These are phyloP conservation scores for Diaporthe aspalathi DNA, from an alignment of 2,329 filamentous ascomycete species.

Conservation along the genomic window DNA sequence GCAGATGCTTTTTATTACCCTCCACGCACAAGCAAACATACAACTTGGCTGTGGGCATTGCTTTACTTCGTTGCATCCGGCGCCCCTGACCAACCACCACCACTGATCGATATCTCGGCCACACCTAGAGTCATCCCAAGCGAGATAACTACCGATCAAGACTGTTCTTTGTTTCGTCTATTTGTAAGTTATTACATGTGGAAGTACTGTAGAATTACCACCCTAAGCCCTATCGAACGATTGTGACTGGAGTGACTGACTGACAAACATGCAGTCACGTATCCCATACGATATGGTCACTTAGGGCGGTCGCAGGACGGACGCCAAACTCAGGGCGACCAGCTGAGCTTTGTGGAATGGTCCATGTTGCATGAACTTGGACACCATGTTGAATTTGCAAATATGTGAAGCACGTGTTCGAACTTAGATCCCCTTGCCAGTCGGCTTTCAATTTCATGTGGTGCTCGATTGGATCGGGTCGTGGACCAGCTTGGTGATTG, in stretches of 20 bases:
- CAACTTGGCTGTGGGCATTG: background rate
- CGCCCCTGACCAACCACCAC: background rate
- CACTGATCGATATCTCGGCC: background rate
- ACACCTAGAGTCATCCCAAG: background rate
- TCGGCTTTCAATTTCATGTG: background rate
- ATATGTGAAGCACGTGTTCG: background rate
- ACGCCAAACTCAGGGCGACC: background rate
- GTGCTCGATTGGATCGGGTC: background rate
- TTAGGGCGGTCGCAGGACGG: background rate
- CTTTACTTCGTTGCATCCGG: background rate
- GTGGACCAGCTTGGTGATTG: conserved; percentile 5
- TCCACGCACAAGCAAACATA: background rate
- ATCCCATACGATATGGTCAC: no score
- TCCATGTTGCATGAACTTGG: background rate
- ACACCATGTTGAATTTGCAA: no score
- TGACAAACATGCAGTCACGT: background rate
- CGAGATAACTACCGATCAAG: background rate
- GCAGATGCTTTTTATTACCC: no score
- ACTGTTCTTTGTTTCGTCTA: background rate
- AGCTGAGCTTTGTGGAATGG: background rate
- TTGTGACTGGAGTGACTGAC: background rate
- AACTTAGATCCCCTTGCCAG: background rate
- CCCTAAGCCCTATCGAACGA: background rate
- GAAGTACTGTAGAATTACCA: background rate
- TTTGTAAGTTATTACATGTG: no score